These are phyloP conservation scores for Hypocrella siamensis DNA, from an alignment of 2,329 filamentous ascomycete species.

Conservation along the genomic window DNA sequence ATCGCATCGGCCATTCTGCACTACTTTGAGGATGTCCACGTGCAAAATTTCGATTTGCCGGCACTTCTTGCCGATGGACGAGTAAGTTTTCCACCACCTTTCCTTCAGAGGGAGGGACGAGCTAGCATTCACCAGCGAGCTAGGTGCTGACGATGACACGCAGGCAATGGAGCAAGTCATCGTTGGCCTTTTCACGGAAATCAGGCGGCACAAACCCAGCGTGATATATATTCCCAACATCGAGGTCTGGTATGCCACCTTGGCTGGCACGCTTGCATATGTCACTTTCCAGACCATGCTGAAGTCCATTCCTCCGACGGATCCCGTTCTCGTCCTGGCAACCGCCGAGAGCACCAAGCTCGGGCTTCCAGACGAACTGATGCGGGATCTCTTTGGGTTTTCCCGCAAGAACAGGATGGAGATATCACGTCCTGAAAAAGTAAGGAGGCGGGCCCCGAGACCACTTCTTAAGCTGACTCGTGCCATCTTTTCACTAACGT, in stretches of 20 bases:
- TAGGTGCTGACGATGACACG: not conserved
- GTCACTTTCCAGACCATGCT: conserved; percentile 74
- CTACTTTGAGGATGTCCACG: conserved; percentile 83
- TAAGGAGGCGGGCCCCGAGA: conserved; percentile 22
- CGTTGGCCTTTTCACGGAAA: conserved; percentile 80
- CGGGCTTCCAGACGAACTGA: conserved; percentile 44
- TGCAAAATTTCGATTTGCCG: conserved; percentile 86
- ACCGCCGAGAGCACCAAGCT: conserved; percentile 57
- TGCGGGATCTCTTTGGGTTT: conserved; percentile 72
- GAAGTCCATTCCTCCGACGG: conserved; percentile 70
- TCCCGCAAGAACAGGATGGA: conserved; percentile 63
- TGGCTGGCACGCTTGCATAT: conserved; percentile 50
- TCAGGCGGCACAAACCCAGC: conserved; percentile 85
- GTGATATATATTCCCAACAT: conserved; percentile 90
- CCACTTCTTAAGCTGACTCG: no score
- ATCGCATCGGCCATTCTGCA: conserved; percentile 73
- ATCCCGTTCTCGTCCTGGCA: conserved; percentile 78
- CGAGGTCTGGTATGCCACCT: conserved; percentile 64
- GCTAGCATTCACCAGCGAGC: not conserved
- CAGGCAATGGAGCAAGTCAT: conserved; percentile 72
- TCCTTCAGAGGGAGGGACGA: not conserved
- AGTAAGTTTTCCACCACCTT: conserved; percentile 28
- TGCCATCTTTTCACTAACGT: not conserved
- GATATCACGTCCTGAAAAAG: conserved; percentile 50
- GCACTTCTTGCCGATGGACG: conserved; percentile 74